phyloP scores from a whole-genome alignment of 1,284 basidiomycete genomes.

The Afroboletus lepidellus region DNA sequence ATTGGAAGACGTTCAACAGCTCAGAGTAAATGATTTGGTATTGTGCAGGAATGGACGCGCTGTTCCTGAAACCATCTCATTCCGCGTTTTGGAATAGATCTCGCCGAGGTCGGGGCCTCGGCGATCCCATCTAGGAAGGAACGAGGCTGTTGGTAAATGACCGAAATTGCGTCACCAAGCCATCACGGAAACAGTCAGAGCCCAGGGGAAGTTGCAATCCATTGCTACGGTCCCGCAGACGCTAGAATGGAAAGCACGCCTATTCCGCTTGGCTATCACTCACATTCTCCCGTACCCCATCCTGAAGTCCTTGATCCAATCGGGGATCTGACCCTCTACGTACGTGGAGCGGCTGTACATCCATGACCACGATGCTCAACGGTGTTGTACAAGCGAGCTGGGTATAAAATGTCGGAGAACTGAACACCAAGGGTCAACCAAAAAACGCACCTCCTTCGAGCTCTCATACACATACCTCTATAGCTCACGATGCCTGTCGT shows the following conservation, averaged over 20 bases:
- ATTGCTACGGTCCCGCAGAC: constrained; percentile 28
- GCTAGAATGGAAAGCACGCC: constrained; percentile 34
- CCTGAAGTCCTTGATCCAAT: constrained; percentile 22
- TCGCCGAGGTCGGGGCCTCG: constrained; percentile 13
- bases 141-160: constrained; percentile 19
- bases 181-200: constrained; percentile 12
- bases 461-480: constrained; percentile 15
- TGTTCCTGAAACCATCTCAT: constrained; percentile 4
- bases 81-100: constrained; percentile 14
- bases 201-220: constrained; percentile 16
- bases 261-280: constrained; percentile 29
- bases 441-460: constrained; percentile 15
- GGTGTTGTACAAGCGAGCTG: constrained; percentile 22
- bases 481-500: constrained; percentile 22
- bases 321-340: constrained; percentile 21
- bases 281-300: constrained; percentile 18
- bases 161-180: constrained; percentile 26
- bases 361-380: constrained; percentile 22
- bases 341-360: constrained; percentile 21
- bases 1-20: background rate
- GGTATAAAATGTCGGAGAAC: constrained; percentile 25
- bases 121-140: constrained; percentile 19
- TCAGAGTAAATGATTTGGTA: background rate
- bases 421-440: constrained; percentile 15
- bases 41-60: background rate